Evolutionary conservation across 768 basidiomycete genomes (phyloP).

Genomic region (Serendipita vermifera): DNA sequence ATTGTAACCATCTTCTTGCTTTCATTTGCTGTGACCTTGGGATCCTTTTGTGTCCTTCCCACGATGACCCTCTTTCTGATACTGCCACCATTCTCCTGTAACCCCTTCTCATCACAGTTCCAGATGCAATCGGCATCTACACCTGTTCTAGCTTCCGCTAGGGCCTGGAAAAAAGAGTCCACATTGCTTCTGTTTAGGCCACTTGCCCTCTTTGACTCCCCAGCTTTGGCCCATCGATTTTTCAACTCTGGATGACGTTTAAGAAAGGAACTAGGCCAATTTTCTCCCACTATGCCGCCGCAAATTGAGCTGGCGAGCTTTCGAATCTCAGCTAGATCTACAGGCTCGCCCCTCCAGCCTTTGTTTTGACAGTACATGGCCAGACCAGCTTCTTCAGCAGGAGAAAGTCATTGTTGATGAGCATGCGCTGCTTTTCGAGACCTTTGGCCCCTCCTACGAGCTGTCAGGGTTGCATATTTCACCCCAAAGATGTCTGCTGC

Average conservation of each 20-base stretch:
- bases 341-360: neutral
- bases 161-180: neutral
- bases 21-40: neutral
- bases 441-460: neutral
- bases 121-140: constrained; percentile 13
- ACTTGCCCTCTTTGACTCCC: neutral
- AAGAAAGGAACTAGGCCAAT: neutral
- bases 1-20: constrained; percentile 8
- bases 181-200: neutral
- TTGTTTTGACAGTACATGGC: neutral
- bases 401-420: neutral
- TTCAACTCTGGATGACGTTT: neutral
- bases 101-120: constrained; percentile 13
- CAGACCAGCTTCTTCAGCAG: neutral
- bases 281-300: neutral
- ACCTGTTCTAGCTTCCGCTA: neutral
- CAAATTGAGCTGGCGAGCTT: neutral
- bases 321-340: neutral
- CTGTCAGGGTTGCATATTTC: neutral
- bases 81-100: constrained; percentile 12
- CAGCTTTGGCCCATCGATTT: neutral
- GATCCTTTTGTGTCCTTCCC: constrained; percentile 4
- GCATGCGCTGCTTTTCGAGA: neutral
- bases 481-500: neutral
- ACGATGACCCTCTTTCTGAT: neutral